These are phyloP conservation scores for Beta corolliflora DNA, from an alignment of 179 eudicot species.

Conservation along the genomic window DNA sequence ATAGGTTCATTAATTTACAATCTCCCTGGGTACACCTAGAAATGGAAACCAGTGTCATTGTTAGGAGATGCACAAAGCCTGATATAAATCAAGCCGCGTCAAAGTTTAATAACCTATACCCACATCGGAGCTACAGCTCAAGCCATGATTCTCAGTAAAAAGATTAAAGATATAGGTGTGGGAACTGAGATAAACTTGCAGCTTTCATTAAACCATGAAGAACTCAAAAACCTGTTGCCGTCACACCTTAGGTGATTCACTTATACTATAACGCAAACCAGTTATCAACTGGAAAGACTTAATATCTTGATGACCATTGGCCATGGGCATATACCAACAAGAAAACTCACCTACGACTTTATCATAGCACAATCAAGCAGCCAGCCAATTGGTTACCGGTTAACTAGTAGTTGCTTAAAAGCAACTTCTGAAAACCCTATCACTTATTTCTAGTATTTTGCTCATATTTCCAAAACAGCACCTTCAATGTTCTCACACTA, in stretches of 20 bases:
- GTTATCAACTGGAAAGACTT: neutral
- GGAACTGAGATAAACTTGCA: neutral
- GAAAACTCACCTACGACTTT: neutral
- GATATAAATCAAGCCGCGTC: neutral
- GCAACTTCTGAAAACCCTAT: neutral
- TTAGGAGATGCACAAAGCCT: neutral
- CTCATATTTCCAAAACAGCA: neutral
- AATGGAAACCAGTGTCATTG: neutral
- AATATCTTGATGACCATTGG: neutral
- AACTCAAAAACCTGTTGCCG: neutral
- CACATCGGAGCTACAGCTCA: neutral
- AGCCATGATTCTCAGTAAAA: neutral
- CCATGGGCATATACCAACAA: neutral
- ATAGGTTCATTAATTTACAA: neutral
- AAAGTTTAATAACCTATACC: no score
- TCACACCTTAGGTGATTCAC: neutral
- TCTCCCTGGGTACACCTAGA: neutral
- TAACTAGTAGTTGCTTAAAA: no score
- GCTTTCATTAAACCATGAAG: neutral
- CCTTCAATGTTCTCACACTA: neutral
- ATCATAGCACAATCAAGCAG: no score
- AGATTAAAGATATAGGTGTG: neutral
- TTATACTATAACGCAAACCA: neutral
- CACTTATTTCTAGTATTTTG: neutral
- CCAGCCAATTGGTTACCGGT: no score